phyloP scores from a whole-genome alignment of 2,329 filamentous ascomycete species.

The Cladosporium sp. region DNA sequence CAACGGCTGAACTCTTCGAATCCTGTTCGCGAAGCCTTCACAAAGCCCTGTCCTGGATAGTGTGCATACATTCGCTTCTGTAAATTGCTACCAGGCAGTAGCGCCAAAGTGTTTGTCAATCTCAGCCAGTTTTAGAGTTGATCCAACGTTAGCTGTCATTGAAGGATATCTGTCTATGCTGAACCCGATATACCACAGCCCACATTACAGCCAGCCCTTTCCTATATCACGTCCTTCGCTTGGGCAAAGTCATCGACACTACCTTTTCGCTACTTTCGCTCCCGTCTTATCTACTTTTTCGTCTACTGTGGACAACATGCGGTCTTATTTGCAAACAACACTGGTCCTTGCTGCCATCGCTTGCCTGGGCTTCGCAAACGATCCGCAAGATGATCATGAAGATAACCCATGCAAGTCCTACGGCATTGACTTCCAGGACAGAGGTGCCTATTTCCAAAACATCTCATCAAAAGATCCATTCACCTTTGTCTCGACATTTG shows the following conservation, averaged over 20 bases:
- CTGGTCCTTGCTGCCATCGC: neutral
- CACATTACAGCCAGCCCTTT: too few species aligned
- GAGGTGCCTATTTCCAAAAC: conserved; percentile 44
- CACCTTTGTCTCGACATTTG: conserved; percentile 41
- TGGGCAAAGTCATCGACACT: too few species aligned
- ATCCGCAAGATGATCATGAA: neutral
- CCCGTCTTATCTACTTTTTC: too few species aligned
- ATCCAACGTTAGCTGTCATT: too few species aligned
- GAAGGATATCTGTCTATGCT: neutral
- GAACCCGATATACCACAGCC: neutral
- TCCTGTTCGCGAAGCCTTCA: neutral
- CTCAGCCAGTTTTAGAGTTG: too few species aligned
- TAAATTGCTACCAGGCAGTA: neutral
- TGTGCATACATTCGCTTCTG: neutral
- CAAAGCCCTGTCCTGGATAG: neutral
- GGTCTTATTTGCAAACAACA: neutral
- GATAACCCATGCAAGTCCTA: conserved; percentile 24
- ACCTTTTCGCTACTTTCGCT: too few species aligned
- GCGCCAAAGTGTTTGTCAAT: too few species aligned
- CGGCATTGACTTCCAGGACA: conserved; percentile 40
- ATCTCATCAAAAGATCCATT: conserved; percentile 37
- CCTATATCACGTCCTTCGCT: too few species aligned
- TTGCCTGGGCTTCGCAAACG: neutral
- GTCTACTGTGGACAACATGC: too few species aligned
- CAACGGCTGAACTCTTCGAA: neutral